Evolutionary conservation across 768 basidiomycete genomes (phyloP).

Genomic region (Baorangia bicolor): DNA sequence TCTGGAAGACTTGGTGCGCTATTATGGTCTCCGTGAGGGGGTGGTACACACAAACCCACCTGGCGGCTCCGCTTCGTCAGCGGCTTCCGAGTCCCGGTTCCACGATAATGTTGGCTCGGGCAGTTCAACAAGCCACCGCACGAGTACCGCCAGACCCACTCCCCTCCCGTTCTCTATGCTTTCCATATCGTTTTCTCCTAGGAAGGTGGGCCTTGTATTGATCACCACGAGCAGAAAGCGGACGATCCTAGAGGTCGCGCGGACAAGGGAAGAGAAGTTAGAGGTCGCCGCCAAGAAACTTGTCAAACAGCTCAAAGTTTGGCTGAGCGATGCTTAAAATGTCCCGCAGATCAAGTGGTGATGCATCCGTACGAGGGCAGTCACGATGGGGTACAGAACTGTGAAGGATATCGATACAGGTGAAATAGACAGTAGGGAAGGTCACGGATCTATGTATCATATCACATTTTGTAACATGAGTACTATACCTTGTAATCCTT

Average conservation of each 20-base stretch:
- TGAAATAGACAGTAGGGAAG: background rate
- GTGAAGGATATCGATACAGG: background rate
- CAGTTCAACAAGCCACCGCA: constrained; percentile 1
- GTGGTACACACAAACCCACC: constrained; percentile 24
- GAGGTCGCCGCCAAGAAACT: constrained; percentile 56
- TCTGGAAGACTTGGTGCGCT: constrained; percentile 68
- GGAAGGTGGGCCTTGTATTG: constrained; percentile 38
- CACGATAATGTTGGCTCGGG: background rate
- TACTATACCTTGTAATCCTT: background rate
- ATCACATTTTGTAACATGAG: background rate
- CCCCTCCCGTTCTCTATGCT: constrained; percentile 37
- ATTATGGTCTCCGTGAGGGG: constrained; percentile 41
- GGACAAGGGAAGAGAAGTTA: constrained; percentile 53
- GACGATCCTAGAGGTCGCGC: constrained; percentile 53
- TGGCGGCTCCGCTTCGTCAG: constrained; percentile 1
- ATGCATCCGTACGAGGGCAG: background rate
- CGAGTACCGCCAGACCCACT: background rate
- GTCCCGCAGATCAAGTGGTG: background rate
- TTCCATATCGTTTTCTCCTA: constrained; percentile 41
- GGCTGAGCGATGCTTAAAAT: constrained; percentile 33
- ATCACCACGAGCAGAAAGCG: constrained; percentile 38
- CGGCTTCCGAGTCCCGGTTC: background rate
- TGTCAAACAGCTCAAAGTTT: constrained; percentile 45
- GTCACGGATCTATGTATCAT: background rate
- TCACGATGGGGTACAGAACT: background rate